Evolutionary conservation across 2,329 filamentous ascomycete genomes (phyloP).

Genomic region (Daldinia eschscholtzii): DNA sequence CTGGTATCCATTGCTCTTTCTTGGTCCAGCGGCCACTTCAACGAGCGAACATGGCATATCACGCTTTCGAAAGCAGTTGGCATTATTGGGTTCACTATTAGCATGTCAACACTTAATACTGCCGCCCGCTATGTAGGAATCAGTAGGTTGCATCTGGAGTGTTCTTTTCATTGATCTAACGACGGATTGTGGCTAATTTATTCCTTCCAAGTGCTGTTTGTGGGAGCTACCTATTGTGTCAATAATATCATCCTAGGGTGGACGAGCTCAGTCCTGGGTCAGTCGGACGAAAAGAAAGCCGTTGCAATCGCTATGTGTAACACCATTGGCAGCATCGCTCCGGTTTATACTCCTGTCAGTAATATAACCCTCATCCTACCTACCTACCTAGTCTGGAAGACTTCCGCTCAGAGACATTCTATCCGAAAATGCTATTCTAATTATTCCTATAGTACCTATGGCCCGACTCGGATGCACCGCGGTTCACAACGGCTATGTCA

Average conservation of each 20-base stretch:
- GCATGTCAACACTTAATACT: constrained; percentile 47
- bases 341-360: constrained; percentile 7
- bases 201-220: constrained; percentile 51
- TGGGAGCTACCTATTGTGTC: constrained; percentile 55
- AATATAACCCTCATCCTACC: not conserved
- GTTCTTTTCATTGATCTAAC: not conserved
- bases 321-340: constrained; percentile 49
- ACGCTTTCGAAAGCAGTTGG: constrained; percentile 57
- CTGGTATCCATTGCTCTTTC: constrained; percentile 55
- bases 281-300: constrained; percentile 63
- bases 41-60: constrained; percentile 63
- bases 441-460: constrained; percentile 53
- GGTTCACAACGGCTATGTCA: constrained; percentile 24
- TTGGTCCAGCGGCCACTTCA: constrained; percentile 59
- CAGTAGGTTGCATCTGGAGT: constrained; percentile 16
- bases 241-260: constrained; percentile 62
- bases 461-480: constrained; percentile 44
- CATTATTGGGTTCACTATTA: constrained; percentile 51
- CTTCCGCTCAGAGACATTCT: not conserved
- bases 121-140: constrained; percentile 53
- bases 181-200: not conserved
- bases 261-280: constrained; percentile 57
- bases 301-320: constrained; percentile 56
- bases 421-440: not conserved
- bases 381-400: not conserved